Percentiles rank a stretch among this genome's conserved stretches.
Evolutionary conservation across 768 basidiomycete species (phyloP).

Genomic region (Stropharia rugosoannulata): DNA sequence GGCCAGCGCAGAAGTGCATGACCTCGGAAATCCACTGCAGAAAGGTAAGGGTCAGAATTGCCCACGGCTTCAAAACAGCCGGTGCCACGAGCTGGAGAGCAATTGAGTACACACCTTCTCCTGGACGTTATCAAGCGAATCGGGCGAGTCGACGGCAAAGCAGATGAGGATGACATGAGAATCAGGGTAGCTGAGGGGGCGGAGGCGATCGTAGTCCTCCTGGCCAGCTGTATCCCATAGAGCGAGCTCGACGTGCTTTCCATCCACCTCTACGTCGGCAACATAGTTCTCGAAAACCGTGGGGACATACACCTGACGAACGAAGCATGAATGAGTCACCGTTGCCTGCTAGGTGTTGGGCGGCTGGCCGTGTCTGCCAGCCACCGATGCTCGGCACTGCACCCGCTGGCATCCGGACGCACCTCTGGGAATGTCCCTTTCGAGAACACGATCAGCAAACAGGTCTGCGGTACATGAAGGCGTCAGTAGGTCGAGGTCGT

Average conservation of each 20-base stretch:
- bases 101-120: conserved; percentile 76
- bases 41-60: conserved; percentile 6
- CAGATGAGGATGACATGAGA: conserved; percentile 99
- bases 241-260: conserved; percentile 97
- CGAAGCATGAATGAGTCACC: neutral
- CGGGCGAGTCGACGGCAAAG: conserved; percentile 97
- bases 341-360: neutral
- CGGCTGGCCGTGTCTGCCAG: conserved; percentile 4
- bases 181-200: conserved; percentile 97
- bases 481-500: conserved; percentile 7
- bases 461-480: conserved; percentile 54
- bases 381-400: neutral
- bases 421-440: conserved; percentile 98
- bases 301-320: conserved; percentile 89
- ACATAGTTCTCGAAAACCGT: conserved; percentile 99
- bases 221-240: conserved; percentile 99
- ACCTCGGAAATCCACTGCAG: conserved; percentile 97
- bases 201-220: conserved; percentile 98
- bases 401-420: conserved; percentile 17
- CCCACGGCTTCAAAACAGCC: neutral
- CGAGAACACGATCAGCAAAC: conserved; percentile 93
- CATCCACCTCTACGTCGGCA: conserved; percentile 97
- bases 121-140: conserved; percentile 99
- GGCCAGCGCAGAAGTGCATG: conserved; percentile 92
- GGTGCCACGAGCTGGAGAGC: neutral